These are phyloP conservation scores for Trametes meyenii DNA, from an alignment of 768 basidiomycete genomes.

Conservation along the genomic window DNA sequence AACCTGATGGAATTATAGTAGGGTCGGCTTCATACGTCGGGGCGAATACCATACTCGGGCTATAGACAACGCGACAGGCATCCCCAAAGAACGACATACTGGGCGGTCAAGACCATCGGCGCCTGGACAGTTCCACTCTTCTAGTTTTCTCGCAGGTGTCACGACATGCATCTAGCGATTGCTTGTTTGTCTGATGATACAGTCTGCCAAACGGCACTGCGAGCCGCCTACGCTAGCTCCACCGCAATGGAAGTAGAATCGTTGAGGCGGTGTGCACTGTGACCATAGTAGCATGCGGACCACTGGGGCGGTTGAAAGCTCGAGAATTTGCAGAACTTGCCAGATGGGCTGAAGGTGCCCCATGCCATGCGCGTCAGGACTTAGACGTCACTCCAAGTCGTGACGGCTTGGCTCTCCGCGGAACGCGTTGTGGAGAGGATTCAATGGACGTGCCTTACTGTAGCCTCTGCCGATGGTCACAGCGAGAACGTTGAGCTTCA, in stretches of 20 bases:
- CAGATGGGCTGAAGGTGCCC: slow-evolving; percentile 3
- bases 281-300: background rate
- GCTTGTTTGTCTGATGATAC: too few relatives aligned
- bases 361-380: background rate
- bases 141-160: too few relatives aligned
- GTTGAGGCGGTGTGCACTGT: background rate
- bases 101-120: too few relatives aligned
- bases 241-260: background rate
- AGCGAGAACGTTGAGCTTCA: background rate
- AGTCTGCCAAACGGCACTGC: too few relatives aligned
- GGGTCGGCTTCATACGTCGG: too few relatives aligned
- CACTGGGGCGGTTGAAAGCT: background rate
- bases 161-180: too few relatives aligned
- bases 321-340: background rate
- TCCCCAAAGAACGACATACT: too few relatives aligned
- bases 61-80: too few relatives aligned
- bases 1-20: background rate
- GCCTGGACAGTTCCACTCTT: too few relatives aligned
- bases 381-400: background rate
- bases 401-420: background rate
- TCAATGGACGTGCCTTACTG: background rate
- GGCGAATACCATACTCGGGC: too few relatives aligned
- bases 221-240: too few relatives aligned
- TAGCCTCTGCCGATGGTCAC: too few relatives aligned
- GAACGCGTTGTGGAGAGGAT: background rate